These are phyloP conservation scores for Phytopythium sindhum DNA, from an alignment of 352 stramenopile genomes.

Conservation along the genomic window DNA sequence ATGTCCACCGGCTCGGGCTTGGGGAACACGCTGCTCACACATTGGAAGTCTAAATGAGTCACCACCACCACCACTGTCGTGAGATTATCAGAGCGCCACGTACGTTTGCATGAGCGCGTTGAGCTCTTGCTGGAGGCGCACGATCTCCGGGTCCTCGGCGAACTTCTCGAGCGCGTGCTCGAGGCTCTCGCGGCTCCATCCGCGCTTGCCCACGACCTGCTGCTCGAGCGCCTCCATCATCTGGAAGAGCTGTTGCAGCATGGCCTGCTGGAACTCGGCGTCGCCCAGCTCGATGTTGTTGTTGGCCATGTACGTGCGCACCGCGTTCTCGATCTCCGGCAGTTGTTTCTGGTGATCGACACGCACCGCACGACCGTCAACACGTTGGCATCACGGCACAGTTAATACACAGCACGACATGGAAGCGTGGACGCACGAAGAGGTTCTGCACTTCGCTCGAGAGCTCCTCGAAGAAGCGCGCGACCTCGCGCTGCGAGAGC, in stretches of 20 bases:
- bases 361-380: neutral
- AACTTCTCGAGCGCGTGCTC: constrained; percentile 61
- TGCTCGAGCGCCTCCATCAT: constrained; percentile 70
- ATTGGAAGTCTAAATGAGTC: neutral
- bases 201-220: constrained; percentile 55
- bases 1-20: constrained; percentile 47
- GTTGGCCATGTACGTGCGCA: constrained; percentile 63
- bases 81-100: neutral
- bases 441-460: constrained; percentile 55
- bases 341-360: constrained; percentile 47
- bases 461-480: constrained; percentile 71
- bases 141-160: constrained; percentile 52
- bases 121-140: constrained; percentile 63
- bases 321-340: constrained; percentile 56
- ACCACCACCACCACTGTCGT: neutral
- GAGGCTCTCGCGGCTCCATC: constrained; percentile 61
- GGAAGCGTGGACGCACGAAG: constrained; percentile 43
- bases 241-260: constrained; percentile 72
- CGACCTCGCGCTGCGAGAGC: constrained; percentile 59
- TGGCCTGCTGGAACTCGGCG: constrained; percentile 68
- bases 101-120: constrained; percentile 63
- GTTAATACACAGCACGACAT: neutral
- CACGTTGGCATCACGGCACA: neutral
- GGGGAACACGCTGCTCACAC: constrained; percentile 48
- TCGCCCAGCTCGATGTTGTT: constrained; percentile 67